phyloP scores from a whole-genome alignment of 441 rosid genomes.

The Croton setiger region DNA sequence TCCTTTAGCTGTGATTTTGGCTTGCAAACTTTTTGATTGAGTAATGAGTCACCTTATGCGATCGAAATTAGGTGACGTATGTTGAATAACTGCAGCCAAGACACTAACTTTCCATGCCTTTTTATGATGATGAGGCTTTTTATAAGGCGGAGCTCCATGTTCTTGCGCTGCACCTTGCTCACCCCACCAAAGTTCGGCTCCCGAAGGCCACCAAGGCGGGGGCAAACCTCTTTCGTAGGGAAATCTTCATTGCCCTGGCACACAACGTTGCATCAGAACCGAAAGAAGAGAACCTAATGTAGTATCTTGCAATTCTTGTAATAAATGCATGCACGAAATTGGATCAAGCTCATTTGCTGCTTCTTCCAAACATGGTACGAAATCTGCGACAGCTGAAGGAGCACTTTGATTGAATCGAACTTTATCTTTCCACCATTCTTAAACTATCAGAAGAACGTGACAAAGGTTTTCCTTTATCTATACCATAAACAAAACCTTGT shows the following conservation, averaged over 20 bases:
- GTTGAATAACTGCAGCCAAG: slow-evolving; percentile 58
- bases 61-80: slow-evolving; percentile 45
- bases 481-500: slow-evolving; percentile 51
- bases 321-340: slow-evolving; percentile 38
- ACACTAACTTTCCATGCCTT: slow-evolving; percentile 70
- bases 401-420: slow-evolving; percentile 53
- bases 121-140: slow-evolving; percentile 61
- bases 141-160: slow-evolving; percentile 63
- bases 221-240: slow-evolving; percentile 50
- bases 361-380: slow-evolving; percentile 17
- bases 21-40: slow-evolving; percentile 45
- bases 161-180: slow-evolving; percentile 48
- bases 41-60: slow-evolving; percentile 33
- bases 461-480: slow-evolving; percentile 59
- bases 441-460: slow-evolving; percentile 62
- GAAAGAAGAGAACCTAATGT: slow-evolving; percentile 62
- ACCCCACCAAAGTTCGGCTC: slow-evolving; percentile 61
- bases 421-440: slow-evolving; percentile 69
- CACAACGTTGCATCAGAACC: slow-evolving; percentile 62
- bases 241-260: slow-evolving; percentile 54
- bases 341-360: slow-evolving; percentile 21
- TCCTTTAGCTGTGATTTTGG: slow-evolving; percentile 46
- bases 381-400: slow-evolving; percentile 36
- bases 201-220: slow-evolving; percentile 75
- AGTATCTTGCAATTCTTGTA: slow-evolving; percentile 55